Conservation (phyloP, 148 eudicot genomes). For the Dianthus caryophyllus region DNA sequence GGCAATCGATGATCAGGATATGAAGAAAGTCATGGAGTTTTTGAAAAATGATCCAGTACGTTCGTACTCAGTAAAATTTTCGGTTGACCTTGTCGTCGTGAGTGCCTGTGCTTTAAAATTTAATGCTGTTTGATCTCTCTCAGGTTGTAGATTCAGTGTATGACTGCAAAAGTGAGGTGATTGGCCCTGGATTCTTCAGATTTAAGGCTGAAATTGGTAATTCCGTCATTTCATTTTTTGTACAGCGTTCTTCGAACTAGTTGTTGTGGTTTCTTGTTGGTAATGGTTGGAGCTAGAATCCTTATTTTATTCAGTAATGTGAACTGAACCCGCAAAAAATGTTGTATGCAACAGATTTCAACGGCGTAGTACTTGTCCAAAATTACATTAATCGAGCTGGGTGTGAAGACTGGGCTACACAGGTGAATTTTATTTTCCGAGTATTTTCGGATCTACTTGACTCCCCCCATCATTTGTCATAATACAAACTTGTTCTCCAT, state of each 20-base stretch:
- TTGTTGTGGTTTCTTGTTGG: too few species aligned
- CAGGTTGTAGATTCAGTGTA: slow-evolving; percentile 93
- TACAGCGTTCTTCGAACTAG: not conserved
- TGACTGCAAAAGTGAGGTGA: slow-evolving; percentile 99
- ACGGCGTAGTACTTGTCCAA: slow-evolving; percentile 83
- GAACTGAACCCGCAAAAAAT: slow-evolving; percentile 17
- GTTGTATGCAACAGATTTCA: slow-evolving; percentile 62
- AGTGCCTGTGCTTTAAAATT: not conserved
- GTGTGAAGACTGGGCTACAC: slow-evolving; percentile 72
- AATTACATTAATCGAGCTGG: slow-evolving; percentile 73
- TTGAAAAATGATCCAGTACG: slow-evolving; percentile 87
- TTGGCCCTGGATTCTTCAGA: slow-evolving; percentile 96
- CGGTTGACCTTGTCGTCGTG: not conserved
- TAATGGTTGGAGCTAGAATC: not conserved
- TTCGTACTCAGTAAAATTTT: not conserved
- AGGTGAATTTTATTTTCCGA: slow-evolving; percentile 40
- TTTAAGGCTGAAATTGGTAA: slow-evolving; percentile 98
- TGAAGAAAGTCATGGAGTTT: slow-evolving; percentile 76
- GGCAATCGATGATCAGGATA: slow-evolving; percentile 90
- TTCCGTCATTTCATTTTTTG: not conserved
- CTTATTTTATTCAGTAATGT: slow-evolving; percentile 11
- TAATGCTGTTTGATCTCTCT: slow-evolving; percentile 1
- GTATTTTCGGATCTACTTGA: not conserved
- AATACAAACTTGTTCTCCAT: not conserved
- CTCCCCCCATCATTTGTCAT: not conserved